phyloP scores from a whole-genome alignment of 495 filamentous ascomycete species.

The Wilcoxina mikolae region DNA sequence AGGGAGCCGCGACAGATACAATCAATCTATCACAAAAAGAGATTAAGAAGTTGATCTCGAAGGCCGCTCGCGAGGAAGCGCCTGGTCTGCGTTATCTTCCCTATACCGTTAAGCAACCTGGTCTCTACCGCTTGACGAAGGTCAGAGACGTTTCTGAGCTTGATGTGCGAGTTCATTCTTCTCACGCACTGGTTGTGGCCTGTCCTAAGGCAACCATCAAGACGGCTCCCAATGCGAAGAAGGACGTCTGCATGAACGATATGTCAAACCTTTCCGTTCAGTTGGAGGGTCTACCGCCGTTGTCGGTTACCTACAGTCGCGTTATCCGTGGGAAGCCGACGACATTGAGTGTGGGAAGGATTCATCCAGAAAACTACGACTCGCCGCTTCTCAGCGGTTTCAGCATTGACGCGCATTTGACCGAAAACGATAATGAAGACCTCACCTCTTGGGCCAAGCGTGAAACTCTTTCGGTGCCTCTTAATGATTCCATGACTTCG shows the following conservation, averaged over 20 bases:
- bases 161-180: constrained; percentile 61
- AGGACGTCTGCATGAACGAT: constrained; percentile 55
- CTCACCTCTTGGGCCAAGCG: constrained; percentile 67
- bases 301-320: constrained; percentile 80
- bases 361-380: constrained; percentile 72
- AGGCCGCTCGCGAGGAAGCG: constrained; percentile 36
- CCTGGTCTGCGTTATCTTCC: constrained; percentile 42
- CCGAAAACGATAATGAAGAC: constrained; percentile 36
- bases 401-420: constrained; percentile 39
- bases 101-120: constrained; percentile 60
- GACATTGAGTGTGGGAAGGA: constrained; percentile 72
- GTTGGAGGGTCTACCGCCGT: constrained; percentile 77
- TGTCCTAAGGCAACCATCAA: constrained; percentile 68
- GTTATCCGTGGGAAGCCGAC: constrained; percentile 56
- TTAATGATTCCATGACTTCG: constrained; percentile 72
- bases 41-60: constrained; percentile 48
- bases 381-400: constrained; percentile 54
- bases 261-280: constrained; percentile 68
- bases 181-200: constrained; percentile 62
- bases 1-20: constrained; percentile 60
- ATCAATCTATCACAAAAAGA: constrained; percentile 59
- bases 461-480: constrained; percentile 55
- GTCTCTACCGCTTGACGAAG: constrained; percentile 66
- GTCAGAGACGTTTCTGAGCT: constrained; percentile 87
- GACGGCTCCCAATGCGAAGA: constrained; percentile 39